Conservation (phyloP, 352 stramenopile species). For the Peronospora belbahrii region DNA sequence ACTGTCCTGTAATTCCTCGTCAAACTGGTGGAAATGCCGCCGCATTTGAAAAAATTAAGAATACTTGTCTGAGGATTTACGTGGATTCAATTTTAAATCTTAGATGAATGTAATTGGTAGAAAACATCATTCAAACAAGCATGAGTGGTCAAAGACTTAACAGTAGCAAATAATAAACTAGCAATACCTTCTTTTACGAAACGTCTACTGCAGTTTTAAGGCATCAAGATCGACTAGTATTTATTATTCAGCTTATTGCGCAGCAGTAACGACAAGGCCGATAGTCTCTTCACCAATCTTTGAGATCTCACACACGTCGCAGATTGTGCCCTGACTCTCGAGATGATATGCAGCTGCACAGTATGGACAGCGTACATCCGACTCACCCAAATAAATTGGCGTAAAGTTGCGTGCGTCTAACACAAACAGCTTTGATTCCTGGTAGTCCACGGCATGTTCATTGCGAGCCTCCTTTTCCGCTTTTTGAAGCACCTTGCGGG, state of each 20-base stretch:
- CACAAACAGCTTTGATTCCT: constrained; percentile 94
- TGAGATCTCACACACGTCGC: constrained; percentile 89
- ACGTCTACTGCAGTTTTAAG: not conserved
- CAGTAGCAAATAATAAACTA: constrained; percentile 11
- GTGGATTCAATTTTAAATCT: no score
- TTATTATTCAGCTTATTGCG: constrained; percentile 25
- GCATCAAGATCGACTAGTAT: not conserved
- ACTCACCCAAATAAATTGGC: constrained; percentile 91
- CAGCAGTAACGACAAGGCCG: constrained; percentile 86
- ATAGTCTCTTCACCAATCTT: constrained; percentile 93
- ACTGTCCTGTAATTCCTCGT: constrained; percentile 54
- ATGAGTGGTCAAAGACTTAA: not conserved
- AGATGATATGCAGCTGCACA: constrained; percentile 88
- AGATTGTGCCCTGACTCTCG: constrained; percentile 86
- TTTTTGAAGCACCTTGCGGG: constrained; percentile 96
- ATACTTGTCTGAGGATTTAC: no score
- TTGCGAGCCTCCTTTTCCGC: constrained; percentile 98
- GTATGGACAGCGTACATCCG: constrained; percentile 92
- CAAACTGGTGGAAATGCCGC: constrained; percentile 42
- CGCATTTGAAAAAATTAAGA: no score
- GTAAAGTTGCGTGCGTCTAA: constrained; percentile 92
- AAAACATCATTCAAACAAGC: no score
- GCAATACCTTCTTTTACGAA: constrained; percentile 13
- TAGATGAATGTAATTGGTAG: no score
- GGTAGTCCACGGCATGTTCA: constrained; percentile 96